Evolutionary conservation across 495 filamentous ascomycete genomes (phyloP).

Genomic region (Daldinia concentrica): DNA sequence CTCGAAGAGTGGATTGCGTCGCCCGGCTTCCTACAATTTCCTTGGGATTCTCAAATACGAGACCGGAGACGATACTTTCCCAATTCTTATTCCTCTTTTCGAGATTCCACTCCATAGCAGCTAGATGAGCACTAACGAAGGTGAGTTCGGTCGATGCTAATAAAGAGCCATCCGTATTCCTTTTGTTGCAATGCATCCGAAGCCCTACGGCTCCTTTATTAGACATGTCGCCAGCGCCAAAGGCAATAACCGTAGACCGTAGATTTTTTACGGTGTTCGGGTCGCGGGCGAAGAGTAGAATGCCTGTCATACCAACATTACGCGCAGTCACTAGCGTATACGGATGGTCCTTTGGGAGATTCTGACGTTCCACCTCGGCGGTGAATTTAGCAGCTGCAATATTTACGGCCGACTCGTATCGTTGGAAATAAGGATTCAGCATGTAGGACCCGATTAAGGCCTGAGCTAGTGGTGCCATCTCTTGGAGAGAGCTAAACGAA

Average conservation of each 20-base stretch:
- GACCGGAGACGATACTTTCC: conserved; percentile 77
- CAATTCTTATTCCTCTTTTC: conserved; percentile 83
- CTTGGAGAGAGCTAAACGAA: conserved; percentile 75
- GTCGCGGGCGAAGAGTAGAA: conserved; percentile 81
- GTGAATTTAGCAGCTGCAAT: conserved; percentile 62
- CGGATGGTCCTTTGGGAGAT: conserved; percentile 42
- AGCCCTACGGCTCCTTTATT: conserved; percentile 94
- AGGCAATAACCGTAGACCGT: conserved; percentile 77
- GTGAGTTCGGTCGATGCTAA: conserved; percentile 68
- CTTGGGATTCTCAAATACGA: conserved; percentile 72
- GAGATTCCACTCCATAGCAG: conserved; percentile 79
- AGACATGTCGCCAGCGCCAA: conserved; percentile 86
- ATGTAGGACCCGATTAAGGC: conserved; percentile 87
- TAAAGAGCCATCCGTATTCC: conserved; percentile 29
- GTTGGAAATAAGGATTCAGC: conserved; percentile 76
- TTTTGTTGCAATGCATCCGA: conserved; percentile 64
- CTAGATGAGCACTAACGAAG: conserved; percentile 88
- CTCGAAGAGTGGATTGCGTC: conserved; percentile 14
- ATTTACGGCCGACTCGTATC: conserved; percentile 73
- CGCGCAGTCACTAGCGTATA: conserved; percentile 63
- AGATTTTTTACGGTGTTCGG: conserved; percentile 64
- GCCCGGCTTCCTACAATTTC: conserved; percentile 37
- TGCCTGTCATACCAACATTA: conserved; percentile 87
- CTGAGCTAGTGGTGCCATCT: conserved; percentile 84
- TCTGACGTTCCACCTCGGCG: conserved; percentile 14